A percentile compares a stretch with the other conserved stretches of the same genome.
phyloP scores from a whole-genome alignment of 257 asterid genomes.

The Primulina huaijiensis region DNA sequence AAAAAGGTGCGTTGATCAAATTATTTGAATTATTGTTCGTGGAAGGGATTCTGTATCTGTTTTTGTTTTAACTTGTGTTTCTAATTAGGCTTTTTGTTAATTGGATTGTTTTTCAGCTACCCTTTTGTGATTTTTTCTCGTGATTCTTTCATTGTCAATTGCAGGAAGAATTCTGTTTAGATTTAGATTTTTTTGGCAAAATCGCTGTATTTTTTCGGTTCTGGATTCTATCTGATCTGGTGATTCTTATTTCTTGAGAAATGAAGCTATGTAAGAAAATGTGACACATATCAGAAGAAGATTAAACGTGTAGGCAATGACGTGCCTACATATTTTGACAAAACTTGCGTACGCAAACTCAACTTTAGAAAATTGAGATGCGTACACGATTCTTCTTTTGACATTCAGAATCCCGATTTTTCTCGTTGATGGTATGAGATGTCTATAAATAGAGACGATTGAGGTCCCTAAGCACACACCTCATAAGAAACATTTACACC shows the following conservation, averaged over 20 bases:
- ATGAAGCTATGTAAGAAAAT: too few species aligned
- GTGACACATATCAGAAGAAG: too few species aligned
- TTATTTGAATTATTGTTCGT: background rate
- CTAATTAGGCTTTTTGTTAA: background rate
- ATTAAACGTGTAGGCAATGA: too few species aligned
- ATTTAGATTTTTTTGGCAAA: background rate
- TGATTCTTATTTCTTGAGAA: background rate
- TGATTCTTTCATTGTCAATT: background rate
- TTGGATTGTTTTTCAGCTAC: background rate
- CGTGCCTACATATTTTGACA: too few species aligned
- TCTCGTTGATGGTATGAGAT: too few species aligned
- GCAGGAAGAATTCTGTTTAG: background rate
- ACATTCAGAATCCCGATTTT: too few species aligned
- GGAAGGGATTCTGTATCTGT: background rate
- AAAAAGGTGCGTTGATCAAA: slow-evolving; percentile 14
- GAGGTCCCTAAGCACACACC: too few species aligned
- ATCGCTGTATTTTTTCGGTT: background rate
- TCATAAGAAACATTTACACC: too few species aligned
- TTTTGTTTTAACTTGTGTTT: background rate
- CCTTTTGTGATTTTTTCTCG: background rate
- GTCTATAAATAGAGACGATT: too few species aligned
- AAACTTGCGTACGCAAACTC: too few species aligned
- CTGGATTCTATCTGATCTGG: background rate
- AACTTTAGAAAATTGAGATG: too few species aligned
- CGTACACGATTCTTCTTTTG: too few species aligned